Conservation (phyloP, 192 early-diverging fungal species). For the Dissophora globulifera region DNA sequence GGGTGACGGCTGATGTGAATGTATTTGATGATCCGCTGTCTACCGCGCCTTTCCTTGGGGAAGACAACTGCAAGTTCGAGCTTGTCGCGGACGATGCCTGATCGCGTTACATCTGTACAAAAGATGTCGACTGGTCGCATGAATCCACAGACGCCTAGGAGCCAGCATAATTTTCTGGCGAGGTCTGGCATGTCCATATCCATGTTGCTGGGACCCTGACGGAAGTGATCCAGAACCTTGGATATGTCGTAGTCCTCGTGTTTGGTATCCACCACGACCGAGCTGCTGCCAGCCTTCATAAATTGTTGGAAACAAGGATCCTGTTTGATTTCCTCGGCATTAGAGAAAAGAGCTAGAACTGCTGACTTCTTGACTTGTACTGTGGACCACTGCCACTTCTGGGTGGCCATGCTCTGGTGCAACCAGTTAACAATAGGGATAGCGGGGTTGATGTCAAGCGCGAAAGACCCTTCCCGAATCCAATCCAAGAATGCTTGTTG, state of each 20-base stretch:
- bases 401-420: constrained; percentile 4
- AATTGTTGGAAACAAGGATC: constrained; percentile 6
- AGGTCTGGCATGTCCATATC: neutral
- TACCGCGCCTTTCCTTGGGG: neutral
- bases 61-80: neutral
- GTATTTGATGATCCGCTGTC: neutral
- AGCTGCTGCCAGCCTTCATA: too few species aligned
- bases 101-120: neutral
- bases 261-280: constrained; percentile 4
- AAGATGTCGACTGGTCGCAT: constrained; percentile 4
- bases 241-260: constrained; percentile 5
- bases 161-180: constrained; percentile 1
- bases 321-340: neutral
- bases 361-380: constrained; percentile 5
- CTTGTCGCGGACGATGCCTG: neutral
- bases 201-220: neutral
- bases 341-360: neutral
- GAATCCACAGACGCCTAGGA: constrained; percentile 5
- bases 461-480: constrained; percentile 11
- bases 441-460: neutral
- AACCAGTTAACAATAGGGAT: constrained; percentile 11
- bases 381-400: constrained; percentile 7
- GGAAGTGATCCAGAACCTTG: neutral
- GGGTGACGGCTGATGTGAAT: neutral
- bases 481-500: constrained; percentile 9